Conservation (phyloP, 2,329 filamentous ascomycete species). For the Aspergillus melleus region DNA sequence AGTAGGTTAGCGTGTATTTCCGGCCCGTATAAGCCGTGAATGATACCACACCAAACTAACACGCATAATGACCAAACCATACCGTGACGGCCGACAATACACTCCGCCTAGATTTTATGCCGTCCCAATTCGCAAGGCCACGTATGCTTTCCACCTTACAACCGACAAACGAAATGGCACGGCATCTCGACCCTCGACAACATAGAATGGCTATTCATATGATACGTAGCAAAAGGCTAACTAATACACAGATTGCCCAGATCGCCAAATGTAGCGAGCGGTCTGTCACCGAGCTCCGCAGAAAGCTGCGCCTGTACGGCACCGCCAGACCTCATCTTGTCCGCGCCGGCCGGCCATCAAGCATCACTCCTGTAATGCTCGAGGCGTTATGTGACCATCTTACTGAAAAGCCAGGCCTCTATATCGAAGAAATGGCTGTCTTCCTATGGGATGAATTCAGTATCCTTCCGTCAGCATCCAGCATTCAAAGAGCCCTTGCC, state of each 20-base stretch:
- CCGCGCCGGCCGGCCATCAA: constrained; percentile 9
- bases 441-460: constrained; percentile 2
- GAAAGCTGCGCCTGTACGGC: constrained; percentile 6
- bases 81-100: too few species aligned
- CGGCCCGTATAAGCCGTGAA: too few species aligned
- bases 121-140: too few species aligned
- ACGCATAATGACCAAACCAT: too few species aligned
- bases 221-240: neutral
- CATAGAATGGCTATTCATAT: neutral
- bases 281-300: constrained; percentile 1
- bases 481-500: constrained; percentile 12
- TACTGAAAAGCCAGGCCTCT: constrained; percentile 30
- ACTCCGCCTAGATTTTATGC: too few species aligned
- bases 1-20: too few species aligned
- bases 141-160: too few species aligned
- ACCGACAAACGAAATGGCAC: too few species aligned
- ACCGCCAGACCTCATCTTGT: neutral
- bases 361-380: constrained; percentile 29
- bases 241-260: neutral
- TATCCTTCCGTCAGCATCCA: constrained; percentile 16
- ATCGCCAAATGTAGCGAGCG: neutral
- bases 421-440: constrained; percentile 10
- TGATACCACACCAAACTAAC: too few species aligned
- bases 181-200: neutral
- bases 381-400: constrained; percentile 29